Evolutionary conservation across 2,329 filamentous ascomycete species (phyloP).

Genomic region (Colletotrichum cordylinicola): DNA sequence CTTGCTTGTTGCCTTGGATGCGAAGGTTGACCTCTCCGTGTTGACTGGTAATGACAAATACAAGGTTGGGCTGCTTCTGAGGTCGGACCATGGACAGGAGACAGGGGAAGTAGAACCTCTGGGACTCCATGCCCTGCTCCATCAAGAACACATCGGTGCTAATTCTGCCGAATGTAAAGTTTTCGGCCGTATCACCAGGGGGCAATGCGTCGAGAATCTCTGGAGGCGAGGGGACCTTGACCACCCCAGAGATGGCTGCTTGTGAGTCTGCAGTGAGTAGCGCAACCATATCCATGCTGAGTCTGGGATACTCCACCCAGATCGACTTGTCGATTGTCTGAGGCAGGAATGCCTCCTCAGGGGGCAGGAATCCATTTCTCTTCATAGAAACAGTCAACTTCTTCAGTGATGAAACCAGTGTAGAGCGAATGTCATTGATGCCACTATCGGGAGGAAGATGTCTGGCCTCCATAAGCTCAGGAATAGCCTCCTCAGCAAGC

Average conservation of each 20-base stretch:
- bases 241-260: constrained; percentile 53
- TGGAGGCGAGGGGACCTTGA: constrained; percentile 50
- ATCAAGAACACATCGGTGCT: constrained; percentile 77
- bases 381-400: constrained; percentile 85
- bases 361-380: constrained; percentile 78
- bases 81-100: constrained; percentile 78
- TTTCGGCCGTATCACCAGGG: constrained; percentile 73
- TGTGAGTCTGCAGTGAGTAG: constrained; percentile 70
- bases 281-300: constrained; percentile 74
- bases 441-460: constrained; percentile 49
- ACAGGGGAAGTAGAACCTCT: constrained; percentile 74
- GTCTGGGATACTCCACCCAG: constrained; percentile 79
- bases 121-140: constrained; percentile 73
- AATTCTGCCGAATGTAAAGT: constrained; percentile 82
- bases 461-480: constrained; percentile 52
- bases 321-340: constrained; percentile 82
- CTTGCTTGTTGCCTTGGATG: constrained; percentile 71
- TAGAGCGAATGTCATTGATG: constrained; percentile 58
- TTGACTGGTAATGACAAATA: constrained; percentile 80
- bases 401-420: constrained; percentile 68
- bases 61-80: constrained; percentile 71
- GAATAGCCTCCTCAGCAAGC: constrained; percentile 67
- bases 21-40: constrained; percentile 77
- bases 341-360: constrained; percentile 71
- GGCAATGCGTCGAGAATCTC: constrained; percentile 74